These are phyloP conservation scores for Sparassis latifolia DNA, from an alignment of 1,284 basidiomycete genomes.

Conservation along the genomic window DNA sequence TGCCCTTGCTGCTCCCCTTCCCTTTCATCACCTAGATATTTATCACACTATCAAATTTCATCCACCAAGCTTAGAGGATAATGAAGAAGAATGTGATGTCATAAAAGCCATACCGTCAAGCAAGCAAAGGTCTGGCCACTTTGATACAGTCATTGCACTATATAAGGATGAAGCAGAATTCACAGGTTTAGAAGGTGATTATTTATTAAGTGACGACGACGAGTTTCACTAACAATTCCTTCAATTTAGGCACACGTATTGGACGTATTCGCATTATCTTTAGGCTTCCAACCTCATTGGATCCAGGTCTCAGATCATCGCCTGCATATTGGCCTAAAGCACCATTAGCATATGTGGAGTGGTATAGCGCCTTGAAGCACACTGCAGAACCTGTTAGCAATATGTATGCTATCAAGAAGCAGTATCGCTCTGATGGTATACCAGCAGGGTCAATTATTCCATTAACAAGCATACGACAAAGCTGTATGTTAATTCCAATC, in stretches of 20 bases:
- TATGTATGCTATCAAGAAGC: neutral
- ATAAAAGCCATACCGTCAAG: neutral
- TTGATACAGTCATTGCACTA: neutral
- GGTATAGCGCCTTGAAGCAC: neutral
- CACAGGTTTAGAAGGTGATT: neutral
- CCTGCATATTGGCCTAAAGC: neutral
- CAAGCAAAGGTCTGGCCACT: neutral
- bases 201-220: neutral
- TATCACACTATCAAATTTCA: neutral
- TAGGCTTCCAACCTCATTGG: neutral
- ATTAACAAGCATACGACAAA: neutral
- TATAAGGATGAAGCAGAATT: neutral
- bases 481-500: neutral
- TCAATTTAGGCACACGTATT: neutral
- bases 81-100: neutral
- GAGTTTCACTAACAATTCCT: neutral
- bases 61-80: neutral
- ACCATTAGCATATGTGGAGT: constrained; percentile 1
- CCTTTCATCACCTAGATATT: neutral
- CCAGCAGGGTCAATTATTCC: neutral
- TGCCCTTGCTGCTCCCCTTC: neutral
- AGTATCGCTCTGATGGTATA: neutral
- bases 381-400: neutral
- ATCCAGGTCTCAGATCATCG: neutral
- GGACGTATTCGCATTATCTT: neutral